phyloP scores from a whole-genome alignment of 2,329 filamentous ascomycete species.

The Alternaria sp. region DNA sequence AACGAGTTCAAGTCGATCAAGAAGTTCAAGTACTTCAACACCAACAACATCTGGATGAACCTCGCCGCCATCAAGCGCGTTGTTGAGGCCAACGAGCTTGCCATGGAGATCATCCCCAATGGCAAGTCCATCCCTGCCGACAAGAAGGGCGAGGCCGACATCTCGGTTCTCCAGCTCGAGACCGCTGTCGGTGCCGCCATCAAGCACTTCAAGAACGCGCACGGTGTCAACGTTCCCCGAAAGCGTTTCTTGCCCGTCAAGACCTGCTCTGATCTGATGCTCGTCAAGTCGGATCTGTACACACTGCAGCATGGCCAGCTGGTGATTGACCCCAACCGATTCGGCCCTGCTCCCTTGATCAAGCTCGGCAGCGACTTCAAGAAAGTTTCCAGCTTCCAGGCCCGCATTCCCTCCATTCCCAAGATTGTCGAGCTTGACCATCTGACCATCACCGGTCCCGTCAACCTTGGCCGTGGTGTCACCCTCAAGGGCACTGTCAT shows the following conservation, averaged over 20 bases:
- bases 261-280: slow-evolving; percentile 99
- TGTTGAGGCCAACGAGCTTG: slow-evolving; percentile 96
- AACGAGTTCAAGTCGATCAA: slow-evolving; percentile 99
- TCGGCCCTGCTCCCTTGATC: slow-evolving; percentile 95
- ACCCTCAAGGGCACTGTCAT: slow-evolving; percentile 98
- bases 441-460: slow-evolving; percentile 94
- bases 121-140: slow-evolving; percentile 98
- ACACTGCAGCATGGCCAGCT: slow-evolving; percentile 98
- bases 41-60: slow-evolving; percentile 99
- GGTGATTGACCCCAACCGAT: slow-evolving; percentile 93
- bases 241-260: slow-evolving; percentile 99
- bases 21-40: slow-evolving; percentile 99
- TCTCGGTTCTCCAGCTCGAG: slow-evolving; percentile 97
- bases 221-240: slow-evolving; percentile 98
- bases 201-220: slow-evolving; percentile 97
- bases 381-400: slow-evolving; percentile 98
- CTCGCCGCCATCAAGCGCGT: slow-evolving; percentile 97
- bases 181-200: slow-evolving; percentile 98
- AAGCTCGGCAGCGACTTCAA: slow-evolving; percentile 99
- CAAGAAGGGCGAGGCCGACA: slow-evolving; percentile 99
- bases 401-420: slow-evolving; percentile 84
- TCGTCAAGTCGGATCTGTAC: slow-evolving; percentile 99
- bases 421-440: slow-evolving; percentile 93
- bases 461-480: slow-evolving; percentile 94
- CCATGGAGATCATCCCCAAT: slow-evolving; percentile 99